Evolutionary conservation across 2,329 filamentous ascomycete genomes (phyloP).

Genomic region (Leptographium lundbergii): DNA sequence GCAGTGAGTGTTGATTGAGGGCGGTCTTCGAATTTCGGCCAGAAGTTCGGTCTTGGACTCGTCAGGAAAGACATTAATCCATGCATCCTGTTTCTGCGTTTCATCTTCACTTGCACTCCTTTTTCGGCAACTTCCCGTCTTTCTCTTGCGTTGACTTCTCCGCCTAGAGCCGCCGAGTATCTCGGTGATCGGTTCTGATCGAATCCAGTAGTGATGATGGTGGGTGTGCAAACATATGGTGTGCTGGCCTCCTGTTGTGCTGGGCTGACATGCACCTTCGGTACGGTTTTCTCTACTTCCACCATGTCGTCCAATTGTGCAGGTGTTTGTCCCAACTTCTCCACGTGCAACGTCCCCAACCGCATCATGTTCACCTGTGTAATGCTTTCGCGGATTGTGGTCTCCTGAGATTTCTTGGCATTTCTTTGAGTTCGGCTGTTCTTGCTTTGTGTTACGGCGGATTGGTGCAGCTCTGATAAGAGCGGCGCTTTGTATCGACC

Average conservation of each 20-base stretch:
- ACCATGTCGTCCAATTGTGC: background rate
- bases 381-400: background rate
- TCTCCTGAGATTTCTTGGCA: background rate
- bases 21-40: slow-evolving; percentile 15
- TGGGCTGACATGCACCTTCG: background rate
- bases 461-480: background rate
- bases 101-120: background rate
- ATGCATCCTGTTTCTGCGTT: slow-evolving; percentile 3
- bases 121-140: background rate
- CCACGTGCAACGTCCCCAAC: background rate
- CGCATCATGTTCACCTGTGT: background rate
- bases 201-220: slow-evolving; percentile 50
- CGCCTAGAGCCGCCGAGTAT: slow-evolving; percentile 9
- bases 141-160: slow-evolving; percentile 5
- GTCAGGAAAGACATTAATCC: slow-evolving; percentile 14
- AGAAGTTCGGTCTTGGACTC: slow-evolving; percentile 16
- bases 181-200: slow-evolving; percentile 12
- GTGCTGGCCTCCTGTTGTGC: background rate
- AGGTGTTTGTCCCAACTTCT: background rate
- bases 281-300: background rate
- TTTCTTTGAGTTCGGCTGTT: background rate
- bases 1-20: slow-evolving; percentile 13
- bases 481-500: background rate
- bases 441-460: background rate
- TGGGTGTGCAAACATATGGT: slow-evolving; percentile 42